These are phyloP conservation scores for Phytophthora capsici DNA, from an alignment of 352 stramenopile species.

Conservation along the genomic window DNA sequence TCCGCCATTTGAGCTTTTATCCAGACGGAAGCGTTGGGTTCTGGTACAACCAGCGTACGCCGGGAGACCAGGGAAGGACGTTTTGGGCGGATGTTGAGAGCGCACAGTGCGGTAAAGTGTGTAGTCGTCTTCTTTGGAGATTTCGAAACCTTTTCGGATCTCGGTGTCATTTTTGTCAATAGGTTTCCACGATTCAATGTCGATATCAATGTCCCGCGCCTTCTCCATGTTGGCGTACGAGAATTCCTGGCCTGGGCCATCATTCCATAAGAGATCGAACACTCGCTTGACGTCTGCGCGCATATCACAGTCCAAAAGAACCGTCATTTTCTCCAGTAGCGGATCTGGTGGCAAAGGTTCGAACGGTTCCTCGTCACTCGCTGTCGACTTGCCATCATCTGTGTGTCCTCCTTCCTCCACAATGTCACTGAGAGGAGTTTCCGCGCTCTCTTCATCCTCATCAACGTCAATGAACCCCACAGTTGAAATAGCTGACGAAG, in stretches of 20 bases:
- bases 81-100: constrained; percentile 68
- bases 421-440: constrained; percentile 34
- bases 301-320: constrained; percentile 76
- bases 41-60: constrained; percentile 55
- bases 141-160: constrained; percentile 44
- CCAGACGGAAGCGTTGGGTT: constrained; percentile 57
- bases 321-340: constrained; percentile 64
- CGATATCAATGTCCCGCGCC: constrained; percentile 75
- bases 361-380: constrained; percentile 67
- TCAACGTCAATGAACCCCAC: constrained; percentile 60
- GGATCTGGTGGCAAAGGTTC: constrained; percentile 61
- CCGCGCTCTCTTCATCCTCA: constrained; percentile 32
- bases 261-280: constrained; percentile 75
- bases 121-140: constrained; percentile 63
- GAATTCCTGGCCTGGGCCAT: constrained; percentile 62
- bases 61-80: constrained; percentile 63
- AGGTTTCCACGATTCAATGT: constrained; percentile 59
- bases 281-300: constrained; percentile 63
- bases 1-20: constrained; percentile 44
- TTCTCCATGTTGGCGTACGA: constrained; percentile 55
- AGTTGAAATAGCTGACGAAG: constrained; percentile 41
- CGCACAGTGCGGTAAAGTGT: constrained; percentile 50
- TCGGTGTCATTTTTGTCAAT: constrained; percentile 40
- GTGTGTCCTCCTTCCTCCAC: constrained; percentile 33
- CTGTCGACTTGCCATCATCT: constrained; percentile 52